Base-by-base conservation (phyloP, 2,329 filamentous ascomycete genomes). In the Pseudogymnoascus sp. region DNA sequence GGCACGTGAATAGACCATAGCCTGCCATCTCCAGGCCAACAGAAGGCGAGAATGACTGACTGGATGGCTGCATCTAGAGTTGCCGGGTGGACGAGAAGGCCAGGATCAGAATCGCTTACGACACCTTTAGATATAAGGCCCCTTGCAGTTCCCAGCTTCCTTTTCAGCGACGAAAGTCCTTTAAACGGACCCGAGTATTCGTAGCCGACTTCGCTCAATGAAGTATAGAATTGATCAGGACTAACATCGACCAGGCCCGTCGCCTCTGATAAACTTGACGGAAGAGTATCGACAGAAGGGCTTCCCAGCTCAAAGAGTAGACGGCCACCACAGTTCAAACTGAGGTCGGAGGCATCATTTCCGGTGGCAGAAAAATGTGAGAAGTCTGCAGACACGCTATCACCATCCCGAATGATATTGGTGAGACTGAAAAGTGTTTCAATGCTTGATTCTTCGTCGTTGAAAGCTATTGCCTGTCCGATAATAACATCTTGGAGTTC, bases 1-100 rank as follows among this genome's bases (percentile, higher is more conserved):
- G 69, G 69, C 3, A 71, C 52, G 33, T 67, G 64, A 4, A 69
- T 25, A 5, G 64, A 63, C 62, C 64, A 65, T 1, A 69, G 39
- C 12, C 55, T 40, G 1, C 61, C 66, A 58, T 70, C 69, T 7
- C 48, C 62, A 12, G 69, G 69, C 18, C 18, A 60, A 3, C 59
- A 60, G 27, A 58, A 66, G 3, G 69, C 67, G 3, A 66, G 60
- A 4, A 84, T 78, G 0, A 81, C 73, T 0, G 77, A 76, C 61
- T 86, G 83, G 25, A 86, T 78, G 69, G 84, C 79, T 2, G 78
- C 72, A 64, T 86, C 83, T 10, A 86, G 72, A 0, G 80, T 82
- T 2, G 80, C 77, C 0, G 83, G 83, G 64, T 86, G 83, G 21
- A 86, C 76, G 3, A 82, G 35, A 25, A 63, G n/a, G 36, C 66